Base-by-base conservation (phyloP, 2,329 filamentous ascomycete genomes). In the Apiospora kogelbergensis region DNA sequence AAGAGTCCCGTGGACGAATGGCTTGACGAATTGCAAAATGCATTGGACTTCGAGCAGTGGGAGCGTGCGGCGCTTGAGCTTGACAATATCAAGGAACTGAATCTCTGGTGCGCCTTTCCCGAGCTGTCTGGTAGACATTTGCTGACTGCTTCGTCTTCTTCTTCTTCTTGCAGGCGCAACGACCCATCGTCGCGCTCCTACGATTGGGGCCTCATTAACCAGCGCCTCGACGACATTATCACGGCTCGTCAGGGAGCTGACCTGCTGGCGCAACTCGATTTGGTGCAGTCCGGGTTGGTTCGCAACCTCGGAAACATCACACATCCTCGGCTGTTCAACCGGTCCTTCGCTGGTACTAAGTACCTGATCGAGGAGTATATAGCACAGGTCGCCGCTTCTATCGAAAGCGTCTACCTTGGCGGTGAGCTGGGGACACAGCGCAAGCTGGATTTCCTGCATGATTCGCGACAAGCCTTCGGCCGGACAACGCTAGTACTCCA, bases 281-380 rank as follows among this genome's bases (percentile, higher is more conserved):
- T 97, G 22, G 85, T 97, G 46, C 91, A 94, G 33, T 94, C 93
- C 17, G 94, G 90, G 3, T 84, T 92, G 22, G 88, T 97, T 40
- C 90, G 95, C 44, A 97, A 98, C 76, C 84, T 97, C n/a, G 95
- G 94, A 69, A 97, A 97, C 78, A 97, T 98, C 74, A 93, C 93
- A 0, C 88, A 91, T 1, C 89, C 93, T 2, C 90, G 90, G 71
- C 84, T 98, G 1, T 98, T 94, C 82, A 95, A 95, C 75, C 88
- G 91, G 69, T 92, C 93, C 15, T 96, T 96, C 77, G 91, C 92
- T 1, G 95, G 95, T 20, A 97, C 95, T 0, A 98, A 98, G 78
- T 88, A 93, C 67, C 82, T 97, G 64, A 97, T 98, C 71, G 94
- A 97, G 77, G 93, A 97, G 79, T 98, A 98, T 77, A 91, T 97